phyloP scores from a whole-genome alignment of 2,329 filamentous ascomycete species.

The Hypoxylon sp. region DNA sequence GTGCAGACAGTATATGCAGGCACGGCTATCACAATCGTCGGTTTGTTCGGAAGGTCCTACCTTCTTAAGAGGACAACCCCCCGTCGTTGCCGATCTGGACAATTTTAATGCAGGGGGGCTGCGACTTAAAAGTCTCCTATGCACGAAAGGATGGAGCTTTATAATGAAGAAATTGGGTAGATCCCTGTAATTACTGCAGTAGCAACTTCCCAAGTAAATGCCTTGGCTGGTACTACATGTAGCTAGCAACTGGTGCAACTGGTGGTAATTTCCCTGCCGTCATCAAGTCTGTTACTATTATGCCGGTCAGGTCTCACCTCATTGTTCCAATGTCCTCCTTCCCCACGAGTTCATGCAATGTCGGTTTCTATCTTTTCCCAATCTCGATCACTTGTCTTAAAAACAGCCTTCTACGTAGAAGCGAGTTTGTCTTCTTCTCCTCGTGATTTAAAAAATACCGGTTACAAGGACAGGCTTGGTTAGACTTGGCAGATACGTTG shows the following conservation, averaged over 20 bases:
- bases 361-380: conserved; percentile 4
- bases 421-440: neutral
- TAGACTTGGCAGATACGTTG: conserved; percentile 12
- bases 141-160: conserved; percentile 29
- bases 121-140: conserved; percentile 31
- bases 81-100: conserved; percentile 30
- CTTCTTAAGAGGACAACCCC: conserved; percentile 22
- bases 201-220: neutral
- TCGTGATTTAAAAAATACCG: neutral
- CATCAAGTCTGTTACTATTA: conserved; percentile 24
- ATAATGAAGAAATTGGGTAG: conserved; percentile 31
- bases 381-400: neutral
- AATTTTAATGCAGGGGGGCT: conserved; percentile 35
- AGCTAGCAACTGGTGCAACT: conserved; percentile 10
- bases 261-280: conserved; percentile 14
- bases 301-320: conserved; percentile 6
- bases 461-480: neutral
- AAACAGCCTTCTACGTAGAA: neutral
- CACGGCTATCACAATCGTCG: conserved; percentile 9
- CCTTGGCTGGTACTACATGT: neutral
- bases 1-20: conserved; percentile 18
- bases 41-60: conserved; percentile 27
- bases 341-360: conserved; percentile 31
- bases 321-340: conserved; percentile 12
- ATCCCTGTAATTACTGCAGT: conserved; percentile 23